phyloP scores from a whole-genome alignment of 2,329 filamentous ascomycete species.

The Orbilia quercus region DNA sequence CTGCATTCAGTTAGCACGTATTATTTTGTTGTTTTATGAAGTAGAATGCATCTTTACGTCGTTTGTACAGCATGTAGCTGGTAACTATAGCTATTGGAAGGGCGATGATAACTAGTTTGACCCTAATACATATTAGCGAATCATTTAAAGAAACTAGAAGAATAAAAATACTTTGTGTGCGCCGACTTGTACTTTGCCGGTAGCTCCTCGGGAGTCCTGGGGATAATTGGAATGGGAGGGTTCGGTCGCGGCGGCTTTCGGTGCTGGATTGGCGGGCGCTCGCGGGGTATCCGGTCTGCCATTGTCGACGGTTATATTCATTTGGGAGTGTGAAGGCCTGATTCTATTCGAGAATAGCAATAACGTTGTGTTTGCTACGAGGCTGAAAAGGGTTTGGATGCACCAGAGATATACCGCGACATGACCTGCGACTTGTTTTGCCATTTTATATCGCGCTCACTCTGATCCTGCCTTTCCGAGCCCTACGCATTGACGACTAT shows the following conservation, averaged over 20 bases:
- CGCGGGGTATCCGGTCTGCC: constrained; percentile 17
- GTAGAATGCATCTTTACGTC: constrained; percentile 41
- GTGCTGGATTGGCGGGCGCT: constrained; percentile 1
- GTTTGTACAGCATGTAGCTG: constrained; percentile 58
- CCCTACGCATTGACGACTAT: too few relatives aligned
- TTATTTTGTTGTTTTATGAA: too few relatives aligned
- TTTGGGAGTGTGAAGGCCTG: neutral
- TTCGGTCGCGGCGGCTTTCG: neutral
- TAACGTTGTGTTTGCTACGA: too few relatives aligned
- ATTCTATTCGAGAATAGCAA: neutral
- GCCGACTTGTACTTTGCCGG: constrained; percentile 58
- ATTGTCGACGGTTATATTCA: constrained; percentile 1
- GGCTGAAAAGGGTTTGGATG: too few relatives aligned
- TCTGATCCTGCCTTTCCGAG: too few relatives aligned
- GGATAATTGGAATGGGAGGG: constrained; percentile 44
- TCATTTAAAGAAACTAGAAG: neutral
- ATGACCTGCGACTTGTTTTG: too few relatives aligned
- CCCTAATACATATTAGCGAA: constrained; percentile 29
- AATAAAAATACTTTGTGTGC: constrained; percentile 42
- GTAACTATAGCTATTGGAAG: constrained; percentile 59
- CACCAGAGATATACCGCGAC: too few relatives aligned
- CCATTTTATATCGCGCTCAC: too few relatives aligned
- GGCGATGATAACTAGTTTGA: constrained; percentile 58
- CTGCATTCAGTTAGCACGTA: constrained; percentile 19
- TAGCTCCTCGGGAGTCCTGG: constrained; percentile 53